Evolutionary conservation across 352 stramenopile genomes (phyloP).

Genomic region (Phytophthora kernoviae): DNA sequence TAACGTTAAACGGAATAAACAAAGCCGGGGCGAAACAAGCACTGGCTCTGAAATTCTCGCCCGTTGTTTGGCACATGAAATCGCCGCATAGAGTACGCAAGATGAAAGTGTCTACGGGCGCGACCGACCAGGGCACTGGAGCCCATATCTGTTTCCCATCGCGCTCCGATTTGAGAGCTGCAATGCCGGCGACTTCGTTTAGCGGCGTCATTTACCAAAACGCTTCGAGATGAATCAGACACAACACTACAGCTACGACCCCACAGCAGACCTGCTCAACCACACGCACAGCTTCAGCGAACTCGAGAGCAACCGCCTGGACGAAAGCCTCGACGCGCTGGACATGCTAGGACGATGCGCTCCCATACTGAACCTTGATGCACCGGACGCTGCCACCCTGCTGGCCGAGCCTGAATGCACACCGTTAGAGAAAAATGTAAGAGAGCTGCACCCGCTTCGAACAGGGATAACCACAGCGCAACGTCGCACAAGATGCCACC

Average conservation of each 20-base stretch:
- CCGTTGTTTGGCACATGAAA: conserved; percentile 3
- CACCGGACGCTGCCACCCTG: conserved; percentile 12
- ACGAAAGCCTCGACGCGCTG: conserved; percentile 24
- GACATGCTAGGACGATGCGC: conserved; percentile 16
- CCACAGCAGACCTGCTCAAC: conserved; percentile 24
- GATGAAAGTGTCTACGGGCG: not conserved
- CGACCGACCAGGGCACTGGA: conserved; percentile 11
- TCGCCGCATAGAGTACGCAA: conserved; percentile 5
- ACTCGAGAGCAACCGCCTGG: conserved; percentile 10
- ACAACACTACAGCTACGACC: conserved; percentile 6
- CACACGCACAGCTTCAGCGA: conserved; percentile 6
- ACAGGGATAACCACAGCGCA: too few species aligned
- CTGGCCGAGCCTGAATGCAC: conserved; percentile 11
- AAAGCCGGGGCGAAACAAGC: not conserved
- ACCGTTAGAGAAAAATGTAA: too few species aligned
- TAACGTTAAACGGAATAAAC: conserved; percentile 19
- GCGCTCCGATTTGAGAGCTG: conserved; percentile 2
- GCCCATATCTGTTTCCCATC: conserved; percentile 1
- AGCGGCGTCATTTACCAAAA: not conserved
- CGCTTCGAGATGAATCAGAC: too few species aligned
- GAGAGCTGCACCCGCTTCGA: too few species aligned
- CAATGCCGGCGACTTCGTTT: conserved; percentile 20
- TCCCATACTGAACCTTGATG: conserved; percentile 11
- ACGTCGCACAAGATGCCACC: not conserved
- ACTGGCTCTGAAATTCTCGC: not conserved